Conservation (phyloP, 2,329 filamentous ascomycete genomes). For the Cladosporium austrohemisphaericum region DNA sequence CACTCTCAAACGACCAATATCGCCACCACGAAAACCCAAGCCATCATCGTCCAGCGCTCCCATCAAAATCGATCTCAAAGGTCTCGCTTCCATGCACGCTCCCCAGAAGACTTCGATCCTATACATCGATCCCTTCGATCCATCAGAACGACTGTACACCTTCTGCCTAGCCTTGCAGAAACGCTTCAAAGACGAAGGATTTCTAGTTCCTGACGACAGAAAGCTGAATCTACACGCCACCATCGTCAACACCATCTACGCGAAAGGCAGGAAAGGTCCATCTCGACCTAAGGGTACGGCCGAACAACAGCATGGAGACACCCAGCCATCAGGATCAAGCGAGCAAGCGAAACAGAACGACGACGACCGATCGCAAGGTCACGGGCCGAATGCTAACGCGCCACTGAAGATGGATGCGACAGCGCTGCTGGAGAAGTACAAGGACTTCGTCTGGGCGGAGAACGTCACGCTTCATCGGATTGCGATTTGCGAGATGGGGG, state of each 20-base stretch:
- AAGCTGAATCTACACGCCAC: conserved; percentile 78
- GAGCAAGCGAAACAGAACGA: no score
- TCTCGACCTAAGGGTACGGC: no score
- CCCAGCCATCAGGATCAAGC: conserved; percentile 15
- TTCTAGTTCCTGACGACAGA: conserved; percentile 58
- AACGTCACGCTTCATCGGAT: conserved; percentile 65
- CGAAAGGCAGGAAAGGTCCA: conserved; percentile 38
- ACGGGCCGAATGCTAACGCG: conserved; percentile 34
- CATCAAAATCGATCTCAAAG: conserved; percentile 40
- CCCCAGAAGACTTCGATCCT: conserved; percentile 58
- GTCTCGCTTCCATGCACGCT: conserved; percentile 59
- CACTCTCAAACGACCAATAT: conserved; percentile 18
- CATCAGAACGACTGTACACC: conserved; percentile 46
- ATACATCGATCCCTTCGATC: conserved; percentile 60
- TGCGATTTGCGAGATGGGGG: conserved; percentile 84
- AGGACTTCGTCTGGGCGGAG: conserved; percentile 67
- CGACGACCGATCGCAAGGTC: conserved; percentile 19
- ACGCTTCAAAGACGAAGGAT: conserved; percentile 52
- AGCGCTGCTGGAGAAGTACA: conserved; percentile 51
- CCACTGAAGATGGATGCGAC: conserved; percentile 42
- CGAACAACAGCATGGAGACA: not conserved
- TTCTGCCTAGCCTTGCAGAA: conserved; percentile 58
- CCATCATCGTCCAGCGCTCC: conserved; percentile 19
- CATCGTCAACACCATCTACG: conserved; percentile 80
- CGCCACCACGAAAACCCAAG: conserved; percentile 15